A percentile compares a stretch with the other conserved stretches of the same genome.
Evolutionary conservation across 805 yeast genomes (phyloP).

Genomic region (Saturnispora sanitii): DNA sequence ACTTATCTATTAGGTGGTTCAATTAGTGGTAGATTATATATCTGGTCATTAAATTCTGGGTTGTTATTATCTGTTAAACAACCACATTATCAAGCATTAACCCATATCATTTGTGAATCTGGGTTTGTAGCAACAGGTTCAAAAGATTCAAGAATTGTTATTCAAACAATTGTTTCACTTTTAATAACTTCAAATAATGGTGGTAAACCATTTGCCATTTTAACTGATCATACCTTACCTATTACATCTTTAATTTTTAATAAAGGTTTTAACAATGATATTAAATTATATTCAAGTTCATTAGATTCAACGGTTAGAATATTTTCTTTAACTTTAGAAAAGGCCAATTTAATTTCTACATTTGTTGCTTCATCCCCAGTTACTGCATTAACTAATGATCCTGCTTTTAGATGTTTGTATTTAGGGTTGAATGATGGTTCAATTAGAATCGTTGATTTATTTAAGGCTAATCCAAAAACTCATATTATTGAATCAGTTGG

Average conservation of each 20-base stretch:
- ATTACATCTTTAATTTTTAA: slow-evolving; percentile 34
- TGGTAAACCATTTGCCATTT: slow-evolving; percentile 46
- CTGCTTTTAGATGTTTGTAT: slow-evolving; percentile 67
- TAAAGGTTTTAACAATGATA: slow-evolving; percentile 47
- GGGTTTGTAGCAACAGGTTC: slow-evolving; percentile 70
- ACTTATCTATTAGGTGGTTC: slow-evolving; percentile 71
- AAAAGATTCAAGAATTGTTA: slow-evolving; percentile 63
- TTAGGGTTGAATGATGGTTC: slow-evolving; percentile 59
- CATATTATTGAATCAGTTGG: slow-evolving; percentile 48
- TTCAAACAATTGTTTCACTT: slow-evolving; percentile 43
- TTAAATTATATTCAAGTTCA: slow-evolving; percentile 59
- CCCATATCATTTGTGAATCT: slow-evolving; percentile 50
- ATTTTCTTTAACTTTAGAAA: slow-evolving; percentile 37
- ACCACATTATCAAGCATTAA: slow-evolving; percentile 74
- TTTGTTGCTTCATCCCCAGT: slow-evolving; percentile 57
- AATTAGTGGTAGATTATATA: slow-evolving; percentile 60
- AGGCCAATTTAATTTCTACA: slow-evolving; percentile 47
- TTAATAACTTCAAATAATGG: slow-evolving; percentile 14
- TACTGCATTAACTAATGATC: slow-evolving; percentile 55
- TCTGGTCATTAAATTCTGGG: slow-evolving; percentile 85
- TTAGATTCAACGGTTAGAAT: slow-evolving; percentile 66
- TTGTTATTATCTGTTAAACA: slow-evolving; percentile 60
- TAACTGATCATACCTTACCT: slow-evolving; percentile 50
- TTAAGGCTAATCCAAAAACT: slow-evolving; percentile 26
- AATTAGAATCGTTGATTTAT: slow-evolving; percentile 48